Evolutionary conservation across 129 eudicot genomes (phyloP), one percentile per base, ranked within the genome.

Genomic region (Apium graveolens): DNA sequence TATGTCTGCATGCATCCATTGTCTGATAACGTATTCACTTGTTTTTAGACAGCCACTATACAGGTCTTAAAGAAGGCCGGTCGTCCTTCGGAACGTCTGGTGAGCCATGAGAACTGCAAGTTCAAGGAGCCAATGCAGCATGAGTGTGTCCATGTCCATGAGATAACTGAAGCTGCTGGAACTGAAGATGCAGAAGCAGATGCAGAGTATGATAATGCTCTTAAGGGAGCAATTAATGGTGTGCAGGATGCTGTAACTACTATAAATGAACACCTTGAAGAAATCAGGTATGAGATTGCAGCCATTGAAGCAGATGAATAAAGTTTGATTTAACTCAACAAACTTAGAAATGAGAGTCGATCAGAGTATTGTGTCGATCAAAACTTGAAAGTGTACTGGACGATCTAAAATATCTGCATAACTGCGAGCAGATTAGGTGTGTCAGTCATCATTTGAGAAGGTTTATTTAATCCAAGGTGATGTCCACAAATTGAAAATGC

Each of bases 161-260:
- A 96, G 79, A 88, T 92, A 81, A 96, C 97, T 10, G 99, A 96
- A 80, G 97, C 96, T 46, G 95, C 95, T 69, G 99, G 99, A 75
- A 96, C 97, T 9, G 96, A 96, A 89, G 99, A 96, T 74, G 99
- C 99, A 53, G 99, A 96, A 69, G 97, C 97, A 42, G 99, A 96
- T 83, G 97, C 99, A 11, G 90, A 92, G 78, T 92, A 92, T 66
- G 95, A 96, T 78, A 92, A 79, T 76, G 91, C 94, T 53, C 87
- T 92, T 74, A 92, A 88, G 79, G 97, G 90, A 85, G 92, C 99
- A 66, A 92, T 92, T 80, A 87, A 86, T 29, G 96, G 97, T 7
- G 95, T 92, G 78, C 99, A 96, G 78, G 97, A 92, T 70, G 96
- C 95, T 26, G 97, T 96, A 37, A 82, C 88, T 53, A 63, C 88